A percentile compares a stretch with the other conserved stretches of the same genome.
phyloP scores from a whole-genome alignment of 352 stramenopile genomes.

The Pythium periplocum region DNA sequence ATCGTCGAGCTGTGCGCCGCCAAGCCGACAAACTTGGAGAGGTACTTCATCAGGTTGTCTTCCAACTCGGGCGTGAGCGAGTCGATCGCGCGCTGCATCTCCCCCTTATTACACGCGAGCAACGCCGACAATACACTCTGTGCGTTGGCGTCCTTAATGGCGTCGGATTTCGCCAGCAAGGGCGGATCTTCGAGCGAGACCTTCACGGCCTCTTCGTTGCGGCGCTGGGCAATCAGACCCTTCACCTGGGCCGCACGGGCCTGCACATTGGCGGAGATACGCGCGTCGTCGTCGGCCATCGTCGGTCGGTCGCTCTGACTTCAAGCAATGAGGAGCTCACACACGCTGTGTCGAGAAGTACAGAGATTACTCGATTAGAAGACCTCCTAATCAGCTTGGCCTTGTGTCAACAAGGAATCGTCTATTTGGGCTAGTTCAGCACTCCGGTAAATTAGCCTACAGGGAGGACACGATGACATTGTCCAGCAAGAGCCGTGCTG shows the following conservation, averaged over 20 bases:
- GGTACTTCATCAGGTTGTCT: conserved; percentile 88
- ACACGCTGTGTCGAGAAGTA: too few relatives aligned
- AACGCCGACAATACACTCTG: conserved; percentile 72
- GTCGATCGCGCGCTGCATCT: conserved; percentile 81
- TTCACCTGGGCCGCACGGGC: conserved; percentile 60
- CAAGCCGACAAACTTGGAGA: conserved; percentile 74
- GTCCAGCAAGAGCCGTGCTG: conserved; percentile 51
- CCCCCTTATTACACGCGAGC: conserved; percentile 82
- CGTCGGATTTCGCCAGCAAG: conserved; percentile 51
- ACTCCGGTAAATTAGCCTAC: conserved; percentile 1
- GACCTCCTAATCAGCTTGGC: too few relatives aligned
- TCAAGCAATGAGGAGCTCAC: conserved; percentile 13
- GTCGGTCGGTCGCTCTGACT: conserved; percentile 8
- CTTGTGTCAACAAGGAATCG: too few relatives aligned
- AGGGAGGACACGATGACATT: conserved; percentile 41
- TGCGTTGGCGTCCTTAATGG: conserved; percentile 69
- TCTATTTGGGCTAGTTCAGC: too few relatives aligned
- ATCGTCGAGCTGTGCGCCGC: conserved; percentile 74
- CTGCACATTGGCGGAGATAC: conserved; percentile 48
- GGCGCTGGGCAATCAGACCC: conserved; percentile 63
- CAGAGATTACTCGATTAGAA: too few relatives aligned
- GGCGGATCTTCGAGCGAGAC: conserved; percentile 71
- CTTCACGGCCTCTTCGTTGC: conserved; percentile 77
- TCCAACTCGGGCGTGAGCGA: conserved; percentile 58
- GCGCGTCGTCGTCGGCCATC: conserved; percentile 58